Evolutionary conservation across 805 yeast genomes (phyloP).

Genomic region (Starmerella powellii): DNA sequence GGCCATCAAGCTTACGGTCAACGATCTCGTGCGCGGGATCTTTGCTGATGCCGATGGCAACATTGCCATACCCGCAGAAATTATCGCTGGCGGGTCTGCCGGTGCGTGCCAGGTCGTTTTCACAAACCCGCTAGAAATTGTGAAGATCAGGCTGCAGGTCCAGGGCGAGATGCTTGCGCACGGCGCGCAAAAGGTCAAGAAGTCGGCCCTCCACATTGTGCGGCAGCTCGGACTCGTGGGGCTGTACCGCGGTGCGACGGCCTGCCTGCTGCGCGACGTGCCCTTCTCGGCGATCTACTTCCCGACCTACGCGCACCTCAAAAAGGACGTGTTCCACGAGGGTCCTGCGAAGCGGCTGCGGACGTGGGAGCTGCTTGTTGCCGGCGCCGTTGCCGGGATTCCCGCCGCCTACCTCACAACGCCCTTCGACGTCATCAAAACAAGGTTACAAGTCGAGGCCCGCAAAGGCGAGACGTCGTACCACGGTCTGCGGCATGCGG

Average conservation of each 20-base stretch:
- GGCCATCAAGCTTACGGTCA: conserved; percentile 90
- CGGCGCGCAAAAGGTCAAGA: conserved; percentile 15
- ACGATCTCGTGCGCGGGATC: conserved; percentile 69
- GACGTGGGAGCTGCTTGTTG: conserved; percentile 69
- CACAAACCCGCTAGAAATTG: conserved; percentile 93
- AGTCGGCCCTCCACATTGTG: conserved; percentile 59
- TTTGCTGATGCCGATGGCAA: conserved; percentile 47
- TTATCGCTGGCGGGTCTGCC: conserved; percentile 82
- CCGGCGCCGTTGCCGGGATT: conserved; percentile 95
- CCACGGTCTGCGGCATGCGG: conserved; percentile 67
- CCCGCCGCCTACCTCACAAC: conserved; percentile 96
- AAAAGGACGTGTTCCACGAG: conserved; percentile 66
- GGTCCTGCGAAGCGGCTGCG: conserved; percentile 64
- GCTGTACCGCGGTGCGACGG: conserved; percentile 79
- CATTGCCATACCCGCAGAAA: conserved; percentile 49
- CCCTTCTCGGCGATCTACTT: conserved; percentile 95
- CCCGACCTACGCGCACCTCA: conserved; percentile 92
- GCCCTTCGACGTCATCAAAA: conserved; percentile 93
- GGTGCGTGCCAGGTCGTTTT: conserved; percentile 95
- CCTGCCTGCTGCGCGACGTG: conserved; percentile 87
- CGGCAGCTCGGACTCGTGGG: conserved; percentile 72
- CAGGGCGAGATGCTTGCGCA: conserved; percentile 55
- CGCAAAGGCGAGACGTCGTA: conserved; percentile 67
- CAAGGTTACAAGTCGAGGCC: conserved; percentile 79
- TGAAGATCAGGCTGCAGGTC: conserved; percentile 86